phyloP scores from a whole-genome alignment of 192 early-diverging fungal species.

The Phycomyces nitens region DNA sequence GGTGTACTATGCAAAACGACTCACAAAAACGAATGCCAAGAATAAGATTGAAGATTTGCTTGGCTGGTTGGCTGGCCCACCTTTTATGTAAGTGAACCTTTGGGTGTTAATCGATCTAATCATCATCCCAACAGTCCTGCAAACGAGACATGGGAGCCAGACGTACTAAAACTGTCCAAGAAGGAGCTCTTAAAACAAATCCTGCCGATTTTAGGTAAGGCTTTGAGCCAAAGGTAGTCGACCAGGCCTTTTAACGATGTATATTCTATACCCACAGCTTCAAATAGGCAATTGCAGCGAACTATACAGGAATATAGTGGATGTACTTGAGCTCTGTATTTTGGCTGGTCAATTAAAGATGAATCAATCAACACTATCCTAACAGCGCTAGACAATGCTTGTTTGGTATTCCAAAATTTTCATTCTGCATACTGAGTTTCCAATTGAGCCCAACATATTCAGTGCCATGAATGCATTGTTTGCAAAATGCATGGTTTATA shows the following conservation, averaged over 20 bases:
- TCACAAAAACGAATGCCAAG: slow-evolving; percentile 61
- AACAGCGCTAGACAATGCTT: too few species aligned
- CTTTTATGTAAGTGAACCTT: slow-evolving; percentile 43
- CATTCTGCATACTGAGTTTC: too few species aligned
- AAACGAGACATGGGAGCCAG: slow-evolving; percentile 21
- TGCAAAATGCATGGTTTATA: too few species aligned
- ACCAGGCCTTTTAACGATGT: background rate
- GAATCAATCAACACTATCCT: too few species aligned
- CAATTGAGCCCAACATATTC: too few species aligned
- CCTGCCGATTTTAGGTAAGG: slow-evolving; percentile 60
- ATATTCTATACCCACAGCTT: slow-evolving; percentile 24
- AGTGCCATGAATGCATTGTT: too few species aligned
- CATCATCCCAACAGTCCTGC: slow-evolving; percentile 8
- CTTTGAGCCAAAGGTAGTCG: background rate
- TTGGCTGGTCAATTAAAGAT: too few species aligned
- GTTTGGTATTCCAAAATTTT: too few species aligned
- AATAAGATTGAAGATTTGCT: slow-evolving; percentile 65
- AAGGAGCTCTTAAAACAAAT: slow-evolving; percentile 60
- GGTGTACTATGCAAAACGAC: slow-evolving; percentile 57
- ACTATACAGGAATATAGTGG: slow-evolving; percentile 53
- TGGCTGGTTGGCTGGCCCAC: slow-evolving; percentile 59
- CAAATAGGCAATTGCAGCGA: slow-evolving; percentile 62
- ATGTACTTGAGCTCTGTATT: too few species aligned
- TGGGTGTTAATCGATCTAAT: too few species aligned
- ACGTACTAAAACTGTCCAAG: slow-evolving; percentile 52